Conservation (phyloP, 345 rosid genomes). For the Schrenkiella parvula region DNA sequence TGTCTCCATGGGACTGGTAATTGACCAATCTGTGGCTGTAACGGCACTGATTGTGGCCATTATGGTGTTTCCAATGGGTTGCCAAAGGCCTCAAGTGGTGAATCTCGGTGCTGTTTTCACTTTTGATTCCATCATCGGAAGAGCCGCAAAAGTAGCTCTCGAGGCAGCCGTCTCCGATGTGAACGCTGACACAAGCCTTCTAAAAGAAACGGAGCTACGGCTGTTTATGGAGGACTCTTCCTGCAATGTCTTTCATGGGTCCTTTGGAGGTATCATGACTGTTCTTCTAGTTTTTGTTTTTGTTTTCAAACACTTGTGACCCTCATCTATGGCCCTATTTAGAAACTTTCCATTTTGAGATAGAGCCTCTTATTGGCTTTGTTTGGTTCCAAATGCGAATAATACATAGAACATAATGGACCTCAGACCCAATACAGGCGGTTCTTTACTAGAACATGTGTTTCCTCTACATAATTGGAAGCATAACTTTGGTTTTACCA, state of each 20-base stretch:
- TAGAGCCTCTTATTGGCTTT: neutral
- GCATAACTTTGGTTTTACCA: neutral
- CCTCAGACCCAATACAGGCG: neutral
- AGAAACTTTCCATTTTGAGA: neutral
- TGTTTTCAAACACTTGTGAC: neutral
- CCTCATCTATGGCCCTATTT: neutral
- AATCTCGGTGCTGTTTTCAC: conserved; percentile 66
- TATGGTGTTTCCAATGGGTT: conserved; percentile 23
- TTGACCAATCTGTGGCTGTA: neutral
- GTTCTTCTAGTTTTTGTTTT: neutral
- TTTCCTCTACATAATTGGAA: neutral
- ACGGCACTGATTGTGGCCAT: conserved; percentile 20
- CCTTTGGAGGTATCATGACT: conserved; percentile 48
- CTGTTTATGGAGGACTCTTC: conserved; percentile 44
- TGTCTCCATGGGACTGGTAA: conserved; percentile 20
- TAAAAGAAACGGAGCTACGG: conserved; percentile 47
- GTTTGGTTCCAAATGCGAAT: neutral
- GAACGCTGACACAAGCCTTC: conserved; percentile 45
- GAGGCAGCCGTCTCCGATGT: conserved; percentile 59
- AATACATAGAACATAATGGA: neutral
- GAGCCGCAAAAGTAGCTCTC: conserved; percentile 65
- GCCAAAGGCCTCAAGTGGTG: conserved; percentile 45
- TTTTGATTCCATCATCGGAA: conserved; percentile 68
- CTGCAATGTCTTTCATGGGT: conserved; percentile 65
- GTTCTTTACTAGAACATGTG: neutral